These are phyloP conservation scores for Cercospora sojina DNA, from an alignment of 2,329 filamentous ascomycete genomes.

Conservation along the genomic window DNA sequence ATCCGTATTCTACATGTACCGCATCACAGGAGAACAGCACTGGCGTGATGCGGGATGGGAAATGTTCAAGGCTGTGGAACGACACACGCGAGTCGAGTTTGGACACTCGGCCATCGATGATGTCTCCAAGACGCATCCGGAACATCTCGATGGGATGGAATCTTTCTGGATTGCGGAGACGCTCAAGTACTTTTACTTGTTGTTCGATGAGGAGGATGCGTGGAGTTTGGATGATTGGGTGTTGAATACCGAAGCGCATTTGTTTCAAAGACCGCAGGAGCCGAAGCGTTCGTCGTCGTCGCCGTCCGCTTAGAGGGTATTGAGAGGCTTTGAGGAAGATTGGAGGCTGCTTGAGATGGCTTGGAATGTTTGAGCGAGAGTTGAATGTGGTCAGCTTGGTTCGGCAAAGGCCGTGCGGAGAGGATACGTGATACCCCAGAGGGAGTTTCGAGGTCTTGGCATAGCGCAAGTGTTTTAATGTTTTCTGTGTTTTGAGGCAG, in stretches of 20 bases:
- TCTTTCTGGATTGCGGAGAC: slow-evolving; percentile 89
- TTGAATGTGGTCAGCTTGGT: neutral
- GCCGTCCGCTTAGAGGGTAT: neutral
- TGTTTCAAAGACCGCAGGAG: slow-evolving; percentile 37
- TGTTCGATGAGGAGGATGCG: slow-evolving; percentile 68
- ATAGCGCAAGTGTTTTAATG: neutral
- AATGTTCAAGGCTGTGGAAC: slow-evolving; percentile 74
- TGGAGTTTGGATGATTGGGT: slow-evolving; percentile 69
- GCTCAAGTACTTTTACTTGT: slow-evolving; percentile 85
- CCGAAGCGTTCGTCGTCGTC: neutral
- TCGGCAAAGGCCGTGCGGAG: neutral
- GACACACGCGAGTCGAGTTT: slow-evolving; percentile 62
- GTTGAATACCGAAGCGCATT: slow-evolving; percentile 58
- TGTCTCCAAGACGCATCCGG: slow-evolving; percentile 50
- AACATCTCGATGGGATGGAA: slow-evolving; percentile 67
- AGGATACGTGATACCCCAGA: neutral
- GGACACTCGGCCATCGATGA: slow-evolving; percentile 71
- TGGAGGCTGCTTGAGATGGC: neutral
- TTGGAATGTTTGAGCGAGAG: neutral
- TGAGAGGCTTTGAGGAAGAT: neutral
- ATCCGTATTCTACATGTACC: slow-evolving; percentile 85
- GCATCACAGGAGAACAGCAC: slow-evolving; percentile 73
- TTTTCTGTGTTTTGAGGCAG: neutral
- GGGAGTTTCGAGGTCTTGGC: neutral
- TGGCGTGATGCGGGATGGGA: slow-evolving; percentile 83